A percentile compares a stretch with the other conserved stretches of the same genome.
Conservation (phyloP, 345 rosid genomes). For the Arabis hirsuta region DNA sequence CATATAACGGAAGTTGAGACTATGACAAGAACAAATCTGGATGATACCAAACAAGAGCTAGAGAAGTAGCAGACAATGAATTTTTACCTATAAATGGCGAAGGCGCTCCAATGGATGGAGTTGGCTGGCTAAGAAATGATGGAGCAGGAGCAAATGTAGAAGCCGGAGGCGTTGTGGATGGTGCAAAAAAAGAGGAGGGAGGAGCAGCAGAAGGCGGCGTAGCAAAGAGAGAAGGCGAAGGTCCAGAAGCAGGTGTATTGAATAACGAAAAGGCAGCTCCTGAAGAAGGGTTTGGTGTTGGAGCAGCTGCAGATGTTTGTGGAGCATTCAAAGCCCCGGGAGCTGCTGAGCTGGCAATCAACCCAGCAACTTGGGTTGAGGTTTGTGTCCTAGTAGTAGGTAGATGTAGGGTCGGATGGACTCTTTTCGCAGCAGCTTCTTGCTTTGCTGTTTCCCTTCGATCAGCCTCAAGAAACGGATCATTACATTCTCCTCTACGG, state of each 20-base stretch:
- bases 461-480: conserved; percentile 98
- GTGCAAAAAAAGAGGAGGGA: conserved; percentile 62
- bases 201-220: conserved; percentile 73
- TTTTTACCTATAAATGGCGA: conserved; percentile 33
- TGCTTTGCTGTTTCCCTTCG: conserved; percentile 93
- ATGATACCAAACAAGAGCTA: neutral
- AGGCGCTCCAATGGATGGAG: conserved; percentile 68
- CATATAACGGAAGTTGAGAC: conserved; percentile 15
- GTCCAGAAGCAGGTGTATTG: conserved; percentile 65
- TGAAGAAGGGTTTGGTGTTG: conserved; percentile 57
- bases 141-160: conserved; percentile 59
- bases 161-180: conserved; percentile 57
- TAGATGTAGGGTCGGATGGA: conserved; percentile 92
- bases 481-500: conserved; percentile 70
- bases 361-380: conserved; percentile 73
- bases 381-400: conserved; percentile 66
- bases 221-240: conserved; percentile 67
- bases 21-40: conserved; percentile 5
- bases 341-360: conserved; percentile 58
- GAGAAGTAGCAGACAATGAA: too few species aligned
- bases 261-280: conserved; percentile 74
- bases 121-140: conserved; percentile 52
- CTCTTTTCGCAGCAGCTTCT: conserved; percentile 96
- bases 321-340: conserved; percentile 53
- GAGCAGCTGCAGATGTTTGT: conserved; percentile 53